Evolutionary conservation across 176 grass and related monocot genomes (phyloP), one percentile per base, ranked within the genome.

Genomic region (Cymbopogon citratus): DNA sequence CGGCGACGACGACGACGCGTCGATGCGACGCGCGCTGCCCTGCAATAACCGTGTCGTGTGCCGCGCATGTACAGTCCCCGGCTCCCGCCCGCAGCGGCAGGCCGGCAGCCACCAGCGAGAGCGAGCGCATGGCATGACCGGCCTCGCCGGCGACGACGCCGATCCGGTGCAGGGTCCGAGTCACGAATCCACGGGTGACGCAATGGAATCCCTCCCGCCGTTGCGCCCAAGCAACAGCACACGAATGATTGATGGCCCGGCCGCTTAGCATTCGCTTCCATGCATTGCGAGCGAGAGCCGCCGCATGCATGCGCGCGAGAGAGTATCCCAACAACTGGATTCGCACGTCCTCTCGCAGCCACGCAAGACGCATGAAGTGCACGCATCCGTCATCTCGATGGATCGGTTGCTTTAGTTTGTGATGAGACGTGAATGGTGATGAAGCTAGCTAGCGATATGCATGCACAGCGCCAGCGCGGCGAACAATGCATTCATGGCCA

Each of bases 291-390:
- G 66, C 48, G 45, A 48, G 43, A 34, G 4, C 12, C 41, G 12
- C 12, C 44, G 48, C 19, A 56, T 21, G 19, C 51, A 57, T n/a
- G 52, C 19, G 48, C 46, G 15, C 46, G 15, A 5, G 21, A n/a
- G 19, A 51, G 87, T 69, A 89, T 89, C 82, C 71, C 87, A 89
- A 89, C 82, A 64, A 77, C 87, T 85, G 83, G 69, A 81, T 85
- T 36, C 77, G 36, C 62, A 12, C 43, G 71, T 5, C 40, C 59
- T 15, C 44, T 23, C 12, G 9, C 25, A 41, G 35, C 3, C 41
- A 26, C 87, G 40, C 81, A 12, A 35, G 16, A 25, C 5, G 81
- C 87, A 31, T 89, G 87, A 61, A n/a, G 23, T 82, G 63, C 52
- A 74, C 19, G 57, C 57, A 63, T 82, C 51, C 36, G 16, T 25